Evolutionary conservation across 208 protist genomes (phyloP), one percentile per base, ranked within the genome.

Genomic region (Kentomonas sorsogonicus): DNA sequence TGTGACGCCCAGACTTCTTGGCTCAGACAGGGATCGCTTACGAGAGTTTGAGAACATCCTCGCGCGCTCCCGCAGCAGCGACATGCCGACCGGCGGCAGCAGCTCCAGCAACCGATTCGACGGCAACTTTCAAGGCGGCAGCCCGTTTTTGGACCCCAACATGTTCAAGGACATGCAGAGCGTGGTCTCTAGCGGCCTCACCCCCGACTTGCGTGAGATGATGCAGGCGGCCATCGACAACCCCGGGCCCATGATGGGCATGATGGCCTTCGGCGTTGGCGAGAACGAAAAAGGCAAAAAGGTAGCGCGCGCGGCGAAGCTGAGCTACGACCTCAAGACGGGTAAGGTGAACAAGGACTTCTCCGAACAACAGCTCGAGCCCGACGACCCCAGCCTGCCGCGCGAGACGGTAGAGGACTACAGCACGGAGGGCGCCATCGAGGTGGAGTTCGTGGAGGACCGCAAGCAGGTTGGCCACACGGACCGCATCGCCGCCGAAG

Each of bases 271-370:
- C 69, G 89, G 89, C 1, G 63, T 93, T 41, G 89, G 81, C 2
- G 85, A 93, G 40, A 93, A 95, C 54, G 89, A 95, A 53, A 87
- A 79, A 53, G 89, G 89, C 1, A 95, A 95, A 61, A 91, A 92
- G 60, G 86, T 95, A 30, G 89, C 86, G 0, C 65, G 86, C 0
- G 86, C 72, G 3, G 89, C 89, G 15, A 86, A 81, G 65, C 52
- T 93, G 31, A 69, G 64, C 7, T 88, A 82, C 60, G 83, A 95
- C 50, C 65, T 82, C n/a, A 83, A 80, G 31, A 92, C 77, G 1
- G 85, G 83, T 0, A 83, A 82, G 38, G 69, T 95, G 25, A 75
- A 75, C 41, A 93, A 95, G 63, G 89, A 95, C 51, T 93, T 95
- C 62, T 53, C 83, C 31, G 85, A 95, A 64, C 67, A 88, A 53